These are phyloP conservation scores for Pseudogymnoascus sp. DNA, from an alignment of 2,329 filamentous ascomycete species.

Conservation along the genomic window DNA sequence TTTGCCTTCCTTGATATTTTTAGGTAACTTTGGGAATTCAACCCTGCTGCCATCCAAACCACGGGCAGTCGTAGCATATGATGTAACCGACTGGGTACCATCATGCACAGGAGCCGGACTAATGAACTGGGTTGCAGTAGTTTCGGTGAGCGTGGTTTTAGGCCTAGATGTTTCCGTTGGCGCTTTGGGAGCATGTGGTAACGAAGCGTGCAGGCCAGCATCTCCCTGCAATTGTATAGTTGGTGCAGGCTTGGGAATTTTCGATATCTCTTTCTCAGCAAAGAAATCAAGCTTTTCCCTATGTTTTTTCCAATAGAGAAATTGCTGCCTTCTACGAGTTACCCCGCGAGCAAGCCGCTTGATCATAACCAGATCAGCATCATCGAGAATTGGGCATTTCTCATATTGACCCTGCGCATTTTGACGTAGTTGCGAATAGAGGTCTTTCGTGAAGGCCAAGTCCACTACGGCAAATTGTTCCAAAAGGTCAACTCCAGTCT, in stretches of 20 bases:
- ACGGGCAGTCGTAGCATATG: conserved; percentile 2
- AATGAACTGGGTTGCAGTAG: neutral
- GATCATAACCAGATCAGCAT: neutral
- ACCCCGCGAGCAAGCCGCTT: neutral
- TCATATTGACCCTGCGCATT: neutral
- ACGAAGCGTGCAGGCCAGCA: neutral
- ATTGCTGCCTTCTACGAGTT: neutral
- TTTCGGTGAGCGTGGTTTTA: neutral
- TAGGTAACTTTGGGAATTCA: neutral
- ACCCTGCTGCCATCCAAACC: neutral
- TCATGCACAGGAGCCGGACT: neutral
- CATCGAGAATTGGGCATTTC: neutral
- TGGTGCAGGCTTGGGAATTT: neutral
- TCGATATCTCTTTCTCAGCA: neutral
- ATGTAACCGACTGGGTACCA: neutral
- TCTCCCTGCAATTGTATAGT: neutral
- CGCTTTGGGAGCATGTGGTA: neutral
- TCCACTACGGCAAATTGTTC: neutral
- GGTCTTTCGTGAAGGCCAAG: neutral
- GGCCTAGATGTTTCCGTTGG: neutral
- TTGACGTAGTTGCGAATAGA: neutral
- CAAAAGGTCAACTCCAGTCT: neutral
- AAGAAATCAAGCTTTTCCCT: neutral
- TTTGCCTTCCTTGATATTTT: neutral
- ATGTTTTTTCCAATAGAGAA: neutral